Evolutionary conservation across 768 basidiomycete genomes (phyloP).

Genomic region (Tricholoma matsutake): DNA sequence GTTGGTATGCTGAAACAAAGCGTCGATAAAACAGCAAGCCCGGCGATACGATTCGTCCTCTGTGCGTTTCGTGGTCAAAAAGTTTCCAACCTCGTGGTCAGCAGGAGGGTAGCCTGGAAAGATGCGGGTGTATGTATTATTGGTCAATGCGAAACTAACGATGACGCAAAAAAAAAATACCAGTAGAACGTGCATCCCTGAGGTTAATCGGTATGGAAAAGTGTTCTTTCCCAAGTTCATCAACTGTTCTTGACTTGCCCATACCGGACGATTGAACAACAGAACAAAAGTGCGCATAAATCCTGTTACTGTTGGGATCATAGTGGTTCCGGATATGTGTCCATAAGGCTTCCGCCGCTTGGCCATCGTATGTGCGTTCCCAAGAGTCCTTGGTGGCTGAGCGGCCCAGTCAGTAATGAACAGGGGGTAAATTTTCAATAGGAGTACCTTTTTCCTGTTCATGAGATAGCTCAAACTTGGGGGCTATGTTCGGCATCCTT

Average conservation of each 20-base stretch:
- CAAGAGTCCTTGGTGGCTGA: background rate
- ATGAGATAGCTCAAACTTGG: too few relatives aligned
- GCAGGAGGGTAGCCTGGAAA: background rate
- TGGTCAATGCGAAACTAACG: background rate
- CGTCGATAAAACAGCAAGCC: background rate
- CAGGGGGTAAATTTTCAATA: background rate
- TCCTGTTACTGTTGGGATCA: background rate
- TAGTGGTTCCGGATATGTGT: background rate
- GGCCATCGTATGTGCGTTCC: background rate
- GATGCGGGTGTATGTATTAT: background rate
- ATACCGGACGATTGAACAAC: too few relatives aligned
- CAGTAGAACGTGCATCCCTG: background rate
- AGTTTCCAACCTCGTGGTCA: background rate
- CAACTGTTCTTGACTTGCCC: too few relatives aligned
- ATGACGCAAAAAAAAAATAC: background rate
- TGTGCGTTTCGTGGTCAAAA: background rate
- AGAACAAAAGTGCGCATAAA: background rate
- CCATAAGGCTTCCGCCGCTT: background rate
- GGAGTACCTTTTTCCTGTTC: background rate
- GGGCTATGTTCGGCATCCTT: too few relatives aligned
- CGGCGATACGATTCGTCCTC: background rate
- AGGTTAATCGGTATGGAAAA: slow-evolving; percentile 17
- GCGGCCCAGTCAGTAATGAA: background rate
- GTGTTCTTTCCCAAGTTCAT: background rate
- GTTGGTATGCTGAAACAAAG: background rate